Evolutionary conservation across 352 stramenopile genomes (phyloP).

Genomic region (Globisporangium rhizosaccharum): DNA sequence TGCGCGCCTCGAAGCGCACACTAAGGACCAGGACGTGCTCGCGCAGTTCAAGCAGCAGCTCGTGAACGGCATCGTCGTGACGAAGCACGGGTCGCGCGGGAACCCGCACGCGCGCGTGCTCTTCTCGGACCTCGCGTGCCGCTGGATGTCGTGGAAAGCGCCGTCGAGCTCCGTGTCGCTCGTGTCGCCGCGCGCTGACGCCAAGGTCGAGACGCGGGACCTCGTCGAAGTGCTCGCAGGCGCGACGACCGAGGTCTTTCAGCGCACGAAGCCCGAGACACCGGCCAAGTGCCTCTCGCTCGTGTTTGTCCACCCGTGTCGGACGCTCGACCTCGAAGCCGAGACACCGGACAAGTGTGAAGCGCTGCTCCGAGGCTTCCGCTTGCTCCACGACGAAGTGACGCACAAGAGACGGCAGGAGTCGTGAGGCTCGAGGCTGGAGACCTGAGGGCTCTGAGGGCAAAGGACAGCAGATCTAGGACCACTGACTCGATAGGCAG

Average conservation of each 20-base stretch:
- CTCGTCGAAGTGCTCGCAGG: constrained; percentile 45
- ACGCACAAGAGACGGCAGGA: constrained; percentile 21
- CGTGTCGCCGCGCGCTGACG: constrained; percentile 31
- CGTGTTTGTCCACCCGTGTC: constrained; percentile 62
- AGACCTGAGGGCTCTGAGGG: neutral
- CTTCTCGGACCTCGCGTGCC: constrained; percentile 44
- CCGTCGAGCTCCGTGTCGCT: constrained; percentile 21
- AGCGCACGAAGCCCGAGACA: constrained; percentile 25
- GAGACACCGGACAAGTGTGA: constrained; percentile 48
- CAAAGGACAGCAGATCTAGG: neutral
- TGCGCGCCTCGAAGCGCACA: constrained; percentile 20
- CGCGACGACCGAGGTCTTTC: constrained; percentile 42
- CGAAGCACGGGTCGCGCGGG: constrained; percentile 46
- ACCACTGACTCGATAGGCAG: neutral
- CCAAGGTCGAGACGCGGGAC: constrained; percentile 45
- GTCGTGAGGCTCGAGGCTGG: neutral
- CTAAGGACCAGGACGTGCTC: constrained; percentile 37
- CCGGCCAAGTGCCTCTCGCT: constrained; percentile 53
- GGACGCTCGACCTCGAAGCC: constrained; percentile 58
- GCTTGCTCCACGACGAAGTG: constrained; percentile 44
- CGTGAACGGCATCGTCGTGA: constrained; percentile 40
- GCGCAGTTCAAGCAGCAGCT: constrained; percentile 55
- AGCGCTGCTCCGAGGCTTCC: constrained; percentile 47
- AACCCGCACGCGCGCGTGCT: constrained; percentile 46
- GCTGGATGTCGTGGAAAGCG: constrained; percentile 58